Evolutionary conservation across 1,284 basidiomycete genomes (phyloP).

Genomic region (Cryptococcus neoformans): DNA sequence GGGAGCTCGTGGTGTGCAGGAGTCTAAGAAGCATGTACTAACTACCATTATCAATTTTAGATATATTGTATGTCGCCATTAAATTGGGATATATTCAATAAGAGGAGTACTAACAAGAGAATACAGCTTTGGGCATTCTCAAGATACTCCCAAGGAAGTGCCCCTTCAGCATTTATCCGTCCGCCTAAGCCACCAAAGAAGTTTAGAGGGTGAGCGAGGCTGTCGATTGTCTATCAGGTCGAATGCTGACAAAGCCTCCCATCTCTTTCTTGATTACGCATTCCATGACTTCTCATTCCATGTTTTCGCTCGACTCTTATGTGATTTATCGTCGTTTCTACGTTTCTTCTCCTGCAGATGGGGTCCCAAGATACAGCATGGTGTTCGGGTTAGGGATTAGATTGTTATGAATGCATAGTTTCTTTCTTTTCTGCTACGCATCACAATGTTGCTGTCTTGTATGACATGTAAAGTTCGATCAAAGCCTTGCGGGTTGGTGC

Average conservation of each 20-base stretch:
- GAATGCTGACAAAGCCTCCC: background rate
- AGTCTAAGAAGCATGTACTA: background rate
- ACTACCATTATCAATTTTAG: background rate
- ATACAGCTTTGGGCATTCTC: conserved; percentile 37
- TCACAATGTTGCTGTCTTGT: too few species aligned
- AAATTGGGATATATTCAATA: too few species aligned
- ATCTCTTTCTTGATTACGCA: background rate
- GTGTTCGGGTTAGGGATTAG: conserved; percentile 13
- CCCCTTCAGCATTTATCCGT: conserved; percentile 28
- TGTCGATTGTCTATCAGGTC: background rate
- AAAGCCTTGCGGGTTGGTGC: too few species aligned
- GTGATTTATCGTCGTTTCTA: background rate
- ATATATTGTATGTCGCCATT: conserved; percentile 15
- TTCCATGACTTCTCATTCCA: too few species aligned
- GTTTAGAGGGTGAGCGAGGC: conserved; percentile 39
- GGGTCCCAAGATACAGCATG: conserved; percentile 24
- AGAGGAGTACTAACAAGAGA: background rate
- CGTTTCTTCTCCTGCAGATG: conserved; percentile 9
- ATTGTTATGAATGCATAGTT: background rate
- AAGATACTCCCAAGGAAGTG: conserved; percentile 35
- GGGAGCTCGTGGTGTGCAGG: background rate
- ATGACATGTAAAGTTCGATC: too few species aligned
- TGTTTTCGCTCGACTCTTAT: too few species aligned
- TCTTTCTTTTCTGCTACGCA: background rate
- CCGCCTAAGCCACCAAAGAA: conserved; percentile 38